Percentiles rank a stretch among this genome's conserved stretches.
phyloP scores from a whole-genome alignment of 225 moss, liverwort and hornwort genomes.

The Neckera pumila region DNA sequence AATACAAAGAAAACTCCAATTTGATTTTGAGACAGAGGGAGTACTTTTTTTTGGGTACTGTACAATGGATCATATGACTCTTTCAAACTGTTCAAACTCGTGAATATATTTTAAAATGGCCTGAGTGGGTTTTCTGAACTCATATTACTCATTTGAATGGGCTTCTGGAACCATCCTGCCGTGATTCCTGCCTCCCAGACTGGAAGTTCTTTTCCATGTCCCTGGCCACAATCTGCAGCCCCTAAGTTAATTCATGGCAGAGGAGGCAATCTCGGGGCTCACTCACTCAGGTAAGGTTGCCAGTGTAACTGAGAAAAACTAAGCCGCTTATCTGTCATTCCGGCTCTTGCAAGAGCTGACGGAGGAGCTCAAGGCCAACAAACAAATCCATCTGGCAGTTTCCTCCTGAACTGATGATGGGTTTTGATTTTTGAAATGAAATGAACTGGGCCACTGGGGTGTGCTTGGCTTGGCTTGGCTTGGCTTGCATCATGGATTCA shows the following conservation, averaged over 20 bases:
- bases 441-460: too few relatives aligned
- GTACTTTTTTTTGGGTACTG: too few relatives aligned
- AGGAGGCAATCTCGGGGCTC: fast-evolving
- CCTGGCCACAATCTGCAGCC: not conserved
- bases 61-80: not conserved
- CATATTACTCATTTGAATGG: not conserved
- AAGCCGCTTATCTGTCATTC: too few relatives aligned
- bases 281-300: not conserved
- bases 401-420: not conserved
- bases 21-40: too few relatives aligned
- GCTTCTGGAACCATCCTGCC: not conserved
- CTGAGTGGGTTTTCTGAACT: not conserved
- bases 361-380: not conserved
- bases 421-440: not conserved
- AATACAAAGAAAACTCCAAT: too few relatives aligned
- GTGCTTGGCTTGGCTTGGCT: too few relatives aligned
- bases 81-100: not conserved
- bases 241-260: not conserved
- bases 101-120: too few relatives aligned
- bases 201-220: not conserved
- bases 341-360: not conserved
- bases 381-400: not conserved
- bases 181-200: not conserved
- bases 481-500: too few relatives aligned
- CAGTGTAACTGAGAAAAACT: not conserved